A percentile compares a stretch with the other conserved stretches of the same genome.
Conservation (phyloP, 106 monocot genomes). For the Acorus gramineus region DNA sequence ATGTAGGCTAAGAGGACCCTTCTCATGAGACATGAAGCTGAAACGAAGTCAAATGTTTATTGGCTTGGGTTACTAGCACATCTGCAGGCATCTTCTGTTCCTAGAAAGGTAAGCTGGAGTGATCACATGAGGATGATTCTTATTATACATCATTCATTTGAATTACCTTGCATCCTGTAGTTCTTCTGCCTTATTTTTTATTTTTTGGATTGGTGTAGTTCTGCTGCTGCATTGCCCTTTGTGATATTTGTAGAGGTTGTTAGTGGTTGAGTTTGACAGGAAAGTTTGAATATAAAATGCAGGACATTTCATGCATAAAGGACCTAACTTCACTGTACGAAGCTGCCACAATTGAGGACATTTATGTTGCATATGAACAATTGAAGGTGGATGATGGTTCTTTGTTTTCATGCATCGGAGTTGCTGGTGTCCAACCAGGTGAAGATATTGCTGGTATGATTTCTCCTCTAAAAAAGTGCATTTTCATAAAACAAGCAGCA, state of each 20-base stretch:
- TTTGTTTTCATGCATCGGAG: conserved; percentile 87
- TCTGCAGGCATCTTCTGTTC: conserved; percentile 65
- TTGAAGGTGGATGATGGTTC: conserved; percentile 87
- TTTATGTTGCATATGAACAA: conserved; percentile 80
- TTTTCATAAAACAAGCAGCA: background rate
- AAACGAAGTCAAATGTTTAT: conserved; percentile 82
- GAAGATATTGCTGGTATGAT: conserved; percentile 59
- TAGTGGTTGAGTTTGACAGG: no score
- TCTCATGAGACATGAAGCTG: conserved; percentile 91
- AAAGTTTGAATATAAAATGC: background rate
- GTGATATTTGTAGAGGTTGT: background rate
- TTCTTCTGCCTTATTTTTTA: background rate
- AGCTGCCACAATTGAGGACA: conserved; percentile 80
- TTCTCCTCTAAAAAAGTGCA: background rate
- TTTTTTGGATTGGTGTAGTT: background rate
- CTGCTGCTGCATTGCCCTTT: background rate
- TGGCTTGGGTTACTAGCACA: conserved; percentile 90
- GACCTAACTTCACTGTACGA: conserved; percentile 71
- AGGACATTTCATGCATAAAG: conserved; percentile 83
- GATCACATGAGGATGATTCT: no score
- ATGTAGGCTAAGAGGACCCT: conserved; percentile 89
- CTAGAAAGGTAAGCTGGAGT: conserved; percentile 57
- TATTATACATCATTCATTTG: no score
- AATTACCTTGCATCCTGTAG: no score
- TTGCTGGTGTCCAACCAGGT: conserved; percentile 63